Conservation (phyloP, 805 yeast species). For the Teunomyces funiuensis region DNA sequence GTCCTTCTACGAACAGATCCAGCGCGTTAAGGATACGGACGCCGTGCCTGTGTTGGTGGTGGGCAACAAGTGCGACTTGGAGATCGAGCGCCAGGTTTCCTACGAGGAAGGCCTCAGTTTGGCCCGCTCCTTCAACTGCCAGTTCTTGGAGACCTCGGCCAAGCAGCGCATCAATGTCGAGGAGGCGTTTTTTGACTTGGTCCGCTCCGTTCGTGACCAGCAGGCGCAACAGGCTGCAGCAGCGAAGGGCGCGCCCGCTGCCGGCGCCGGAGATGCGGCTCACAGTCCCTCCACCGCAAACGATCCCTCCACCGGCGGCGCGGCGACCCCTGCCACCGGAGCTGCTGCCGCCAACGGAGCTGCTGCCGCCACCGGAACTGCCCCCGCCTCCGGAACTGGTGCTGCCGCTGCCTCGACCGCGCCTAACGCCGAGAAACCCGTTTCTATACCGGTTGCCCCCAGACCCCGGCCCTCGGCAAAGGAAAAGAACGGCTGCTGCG, state of each 20-base stretch:
- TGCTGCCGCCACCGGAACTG: constrained; percentile 6
- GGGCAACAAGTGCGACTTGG: constrained; percentile 78
- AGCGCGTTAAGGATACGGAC: constrained; percentile 72
- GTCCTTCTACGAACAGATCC: constrained; percentile 75
- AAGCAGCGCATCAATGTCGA: constrained; percentile 89
- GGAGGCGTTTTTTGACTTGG: constrained; percentile 72
- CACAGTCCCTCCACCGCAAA: too few relatives aligned
- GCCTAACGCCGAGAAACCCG: background rate
- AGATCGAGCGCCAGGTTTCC: constrained; percentile 71
- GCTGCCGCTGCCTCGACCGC: constrained; percentile 7
- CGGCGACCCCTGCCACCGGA: constrained; percentile 6
- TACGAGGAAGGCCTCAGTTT: constrained; percentile 60
- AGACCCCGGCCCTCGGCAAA: constrained; percentile 12
- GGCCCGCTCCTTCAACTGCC: constrained; percentile 65
- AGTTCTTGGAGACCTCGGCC: constrained; percentile 90
- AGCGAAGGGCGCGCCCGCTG: background rate
- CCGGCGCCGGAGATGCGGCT: too few relatives aligned
- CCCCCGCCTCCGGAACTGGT: constrained; percentile 7
- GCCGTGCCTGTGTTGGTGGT: constrained; percentile 77
- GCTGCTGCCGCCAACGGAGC: constrained; percentile 7
- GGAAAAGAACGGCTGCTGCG: constrained; percentile 39
- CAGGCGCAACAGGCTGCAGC: constrained; percentile 7
- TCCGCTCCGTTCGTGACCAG: constrained; percentile 50
- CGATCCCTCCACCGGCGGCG: too few relatives aligned
- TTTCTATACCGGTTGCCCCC: background rate